Evolutionary conservation across 2,329 filamentous ascomycete genomes (phyloP), one percentile per base, ranked within the genome.

Genomic region (Aureobasidium lini): DNA sequence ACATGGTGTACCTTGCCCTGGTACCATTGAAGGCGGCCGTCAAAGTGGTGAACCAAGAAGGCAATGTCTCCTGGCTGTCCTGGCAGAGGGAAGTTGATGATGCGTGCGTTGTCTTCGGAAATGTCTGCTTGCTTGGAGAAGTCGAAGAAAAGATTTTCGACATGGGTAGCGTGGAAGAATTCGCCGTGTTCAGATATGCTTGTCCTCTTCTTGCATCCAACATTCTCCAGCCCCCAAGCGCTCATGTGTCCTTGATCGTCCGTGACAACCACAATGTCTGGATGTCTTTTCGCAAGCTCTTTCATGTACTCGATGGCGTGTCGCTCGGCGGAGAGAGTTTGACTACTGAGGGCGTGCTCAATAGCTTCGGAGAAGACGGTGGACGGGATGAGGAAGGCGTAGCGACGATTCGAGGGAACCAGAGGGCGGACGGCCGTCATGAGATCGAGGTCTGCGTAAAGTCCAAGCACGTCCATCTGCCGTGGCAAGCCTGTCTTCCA

Each of bases 141-240:
- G 58, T 73, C 70, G 31, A 75, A 60, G 62, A 67, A 70, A 60
- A 86, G 65, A 1, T 81, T 81, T 67, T 89, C 84, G 29, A 92
- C 82, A 67, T 95, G 89, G 1, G 90, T 85, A 65, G 96, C 86
- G 68, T 90, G 94, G 76, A 94, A 95, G n/a, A 93, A 83, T 62
- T 86, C 34, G 66, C 65, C 32, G 63, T 66, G 11, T 64, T 64
- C 16, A 63, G 61, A 15, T 2, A 39, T 47, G 44, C 57, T 79
- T 61, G 83, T 83, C 64, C 83, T 84, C 34, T 80, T 77, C 68
- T 86, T 90, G 66, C 83, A 85, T 37, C 88, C 87, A 18, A 95
- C 82, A 68, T 93, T 92, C 71, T 97, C 92, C 59, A 99, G 75
- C 0, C 90, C 93, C 89, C 93, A 96, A 0, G 90, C 90, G 42